Conservation (phyloP, 257 asterid genomes). For the Lantana camara region DNA sequence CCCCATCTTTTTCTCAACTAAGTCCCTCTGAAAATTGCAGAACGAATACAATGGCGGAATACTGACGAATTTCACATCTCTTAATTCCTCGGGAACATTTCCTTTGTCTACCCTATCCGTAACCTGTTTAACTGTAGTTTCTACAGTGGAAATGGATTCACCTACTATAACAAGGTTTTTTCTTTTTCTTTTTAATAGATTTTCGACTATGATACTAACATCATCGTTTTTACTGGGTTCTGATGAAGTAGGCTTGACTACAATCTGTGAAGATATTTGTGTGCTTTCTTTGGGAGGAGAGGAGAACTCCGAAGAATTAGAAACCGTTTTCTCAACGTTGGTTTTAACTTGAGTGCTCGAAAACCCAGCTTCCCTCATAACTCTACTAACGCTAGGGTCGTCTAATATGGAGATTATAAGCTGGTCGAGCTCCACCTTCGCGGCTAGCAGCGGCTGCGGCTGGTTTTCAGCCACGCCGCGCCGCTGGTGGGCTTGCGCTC, state of each 20-base stretch:
- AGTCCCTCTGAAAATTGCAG: conserved; percentile 47
- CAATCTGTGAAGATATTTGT: no score
- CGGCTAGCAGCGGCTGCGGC: conserved; percentile 55
- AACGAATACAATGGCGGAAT: conserved; percentile 51
- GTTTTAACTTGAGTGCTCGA: conserved; percentile 69
- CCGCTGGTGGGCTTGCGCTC: conserved; percentile 85
- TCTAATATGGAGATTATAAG: conserved; percentile 68
- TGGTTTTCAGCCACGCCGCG: conserved; percentile 60
- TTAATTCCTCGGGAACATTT: conserved; percentile 41
- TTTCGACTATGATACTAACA: conserved; percentile 40
- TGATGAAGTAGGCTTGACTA: neutral
- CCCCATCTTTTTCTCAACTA: conserved; percentile 58
- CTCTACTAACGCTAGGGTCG: conserved; percentile 86
- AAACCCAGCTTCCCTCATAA: conserved; percentile 88
- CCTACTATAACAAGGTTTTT: conserved; percentile 56
- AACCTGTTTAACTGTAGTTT: conserved; percentile 46
- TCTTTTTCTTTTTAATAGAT: conserved; percentile 29
- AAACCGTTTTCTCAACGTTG: conserved; percentile 61
- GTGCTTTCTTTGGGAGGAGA: conserved; percentile 31
- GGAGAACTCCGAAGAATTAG: conserved; percentile 33
- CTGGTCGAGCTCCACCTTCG: conserved; percentile 73
- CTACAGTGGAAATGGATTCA: conserved; percentile 46
- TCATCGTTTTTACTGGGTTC: conserved; percentile 39
- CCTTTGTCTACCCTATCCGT: conserved; percentile 57
- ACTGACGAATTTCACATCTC: conserved; percentile 50